phyloP scores from a whole-genome alignment of 345 rosid genomes.

The Brassica nigra region DNA sequence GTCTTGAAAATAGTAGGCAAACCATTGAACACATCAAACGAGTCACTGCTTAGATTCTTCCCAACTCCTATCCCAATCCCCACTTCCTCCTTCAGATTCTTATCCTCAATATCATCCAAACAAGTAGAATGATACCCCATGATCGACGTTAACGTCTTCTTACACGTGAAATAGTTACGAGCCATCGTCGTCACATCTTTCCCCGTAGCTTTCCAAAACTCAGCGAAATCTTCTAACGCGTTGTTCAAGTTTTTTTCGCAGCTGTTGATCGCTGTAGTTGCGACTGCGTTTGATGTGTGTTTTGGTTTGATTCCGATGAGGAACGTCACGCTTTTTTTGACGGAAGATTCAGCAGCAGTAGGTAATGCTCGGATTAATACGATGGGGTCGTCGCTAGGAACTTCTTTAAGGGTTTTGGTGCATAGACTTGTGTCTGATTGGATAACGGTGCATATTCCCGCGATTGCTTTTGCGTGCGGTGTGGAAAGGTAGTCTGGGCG shows the following conservation, averaged over 20 bases:
- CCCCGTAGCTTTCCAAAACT: conserved; percentile 30
- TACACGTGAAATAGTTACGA: conserved; percentile 32
- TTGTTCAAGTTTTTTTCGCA: conserved; percentile 37
- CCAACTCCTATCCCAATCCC: conserved; percentile 33
- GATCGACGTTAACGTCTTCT: conserved; percentile 33
- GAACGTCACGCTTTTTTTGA: conserved; percentile 39
- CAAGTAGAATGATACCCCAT: conserved; percentile 36
- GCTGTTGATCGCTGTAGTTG: conserved; percentile 14
- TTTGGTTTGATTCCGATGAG: conserved; percentile 33
- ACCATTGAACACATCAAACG: conserved; percentile 30
- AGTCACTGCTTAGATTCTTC: conserved; percentile 29
- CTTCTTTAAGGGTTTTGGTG: conserved; percentile 45
- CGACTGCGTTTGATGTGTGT: conserved; percentile 10
- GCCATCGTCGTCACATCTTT: conserved; percentile 34
- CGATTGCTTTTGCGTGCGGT: conserved; percentile 45
- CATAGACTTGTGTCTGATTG: conserved; percentile 52
- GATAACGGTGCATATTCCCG: conserved; percentile 47
- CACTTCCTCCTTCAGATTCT: conserved; percentile 27
- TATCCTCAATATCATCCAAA: conserved; percentile 40
- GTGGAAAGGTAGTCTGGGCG: conserved; percentile 40
- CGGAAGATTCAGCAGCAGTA: conserved; percentile 40
- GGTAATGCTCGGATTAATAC: conserved; percentile 43
- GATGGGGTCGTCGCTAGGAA: conserved; percentile 51
- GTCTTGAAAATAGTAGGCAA: conserved; percentile 29
- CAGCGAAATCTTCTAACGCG: conserved; percentile 35